Evolutionary conservation across 1,284 basidiomycete genomes (phyloP).

Genomic region (Rhodotorula sp.): DNA sequence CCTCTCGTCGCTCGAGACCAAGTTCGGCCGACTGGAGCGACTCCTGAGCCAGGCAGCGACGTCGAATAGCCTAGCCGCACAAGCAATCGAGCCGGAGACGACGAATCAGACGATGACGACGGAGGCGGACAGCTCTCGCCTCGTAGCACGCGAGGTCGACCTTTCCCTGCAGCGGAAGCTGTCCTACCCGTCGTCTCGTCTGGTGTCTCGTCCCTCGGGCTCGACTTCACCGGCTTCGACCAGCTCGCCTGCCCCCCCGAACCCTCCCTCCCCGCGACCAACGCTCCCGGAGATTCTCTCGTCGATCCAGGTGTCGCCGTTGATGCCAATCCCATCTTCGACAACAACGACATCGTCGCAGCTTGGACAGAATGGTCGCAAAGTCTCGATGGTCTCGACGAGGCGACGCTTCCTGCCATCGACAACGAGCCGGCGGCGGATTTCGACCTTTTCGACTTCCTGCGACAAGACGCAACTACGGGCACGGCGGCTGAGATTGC

Average conservation of each 20-base stretch:
- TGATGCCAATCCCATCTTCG: background rate
- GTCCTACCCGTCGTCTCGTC: constrained; percentile 16
- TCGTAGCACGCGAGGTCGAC: constrained; percentile 39
- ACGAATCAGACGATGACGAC: background rate
- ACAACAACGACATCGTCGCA: constrained; percentile 10
- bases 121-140: constrained; percentile 30
- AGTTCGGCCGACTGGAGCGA: constrained; percentile 31
- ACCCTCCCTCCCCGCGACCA: background rate
- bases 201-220: constrained; percentile 1
- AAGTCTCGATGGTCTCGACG: background rate
- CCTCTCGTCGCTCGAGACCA: constrained; percentile 30
- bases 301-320: constrained; percentile 14
- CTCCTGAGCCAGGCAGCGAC: constrained; percentile 2
- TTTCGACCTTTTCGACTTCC: constrained; percentile 30
- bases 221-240: background rate
- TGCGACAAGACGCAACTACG: constrained; percentile 15
- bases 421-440: background rate
- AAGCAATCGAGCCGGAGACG: background rate
- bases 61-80: background rate
- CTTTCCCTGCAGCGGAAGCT: constrained; percentile 39
- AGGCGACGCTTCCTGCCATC: background rate
- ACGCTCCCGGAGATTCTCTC: constrained; percentile 33
- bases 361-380: constrained; percentile 32
- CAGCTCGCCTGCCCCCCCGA: background rate
- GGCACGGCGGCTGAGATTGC: constrained; percentile 5